Conservation (phyloP, 2,329 filamentous ascomycete genomes). For the Hypoxylon sp. region DNA sequence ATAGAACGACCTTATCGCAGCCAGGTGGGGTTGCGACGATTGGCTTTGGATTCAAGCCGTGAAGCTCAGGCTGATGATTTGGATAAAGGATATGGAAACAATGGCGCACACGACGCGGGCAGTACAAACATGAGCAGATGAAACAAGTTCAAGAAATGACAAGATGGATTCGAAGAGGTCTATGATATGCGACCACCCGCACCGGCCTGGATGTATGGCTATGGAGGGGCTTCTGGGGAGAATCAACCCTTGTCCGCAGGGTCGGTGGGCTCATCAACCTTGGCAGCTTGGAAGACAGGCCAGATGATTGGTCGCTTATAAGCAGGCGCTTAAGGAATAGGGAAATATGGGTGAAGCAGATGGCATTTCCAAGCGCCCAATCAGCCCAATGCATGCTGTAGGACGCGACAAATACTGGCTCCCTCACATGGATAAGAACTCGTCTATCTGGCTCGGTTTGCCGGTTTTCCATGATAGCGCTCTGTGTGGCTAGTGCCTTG, state of each 20-base stretch:
- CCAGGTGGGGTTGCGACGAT: slow-evolving; percentile 50
- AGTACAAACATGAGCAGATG: slow-evolving; percentile 40
- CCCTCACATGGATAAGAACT: slow-evolving; percentile 32
- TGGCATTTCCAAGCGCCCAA: slow-evolving; percentile 51
- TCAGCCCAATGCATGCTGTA: slow-evolving; percentile 43
- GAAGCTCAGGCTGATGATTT: slow-evolving; percentile 39
- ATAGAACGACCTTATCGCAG: slow-evolving; percentile 45
- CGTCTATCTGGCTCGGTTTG: slow-evolving; percentile 19
- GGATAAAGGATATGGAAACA: slow-evolving; percentile 25
- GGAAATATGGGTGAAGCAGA: slow-evolving; percentile 46
- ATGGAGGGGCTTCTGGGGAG: slow-evolving; percentile 32
- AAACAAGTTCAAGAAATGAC: slow-evolving; percentile 45
- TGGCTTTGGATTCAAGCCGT: slow-evolving; percentile 31
- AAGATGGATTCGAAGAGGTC: slow-evolving; percentile 43
- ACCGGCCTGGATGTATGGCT: slow-evolving; percentile 39
- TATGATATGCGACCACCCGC: slow-evolving; percentile 50
- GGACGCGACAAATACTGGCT: slow-evolving; percentile 36
- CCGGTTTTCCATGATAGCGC: slow-evolving; percentile 28
- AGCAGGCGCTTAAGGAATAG: slow-evolving; percentile 50
- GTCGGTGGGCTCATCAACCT: slow-evolving; percentile 45
- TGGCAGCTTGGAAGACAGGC: slow-evolving; percentile 43
- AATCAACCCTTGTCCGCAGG: slow-evolving; percentile 36
- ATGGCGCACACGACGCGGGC: slow-evolving; percentile 34
- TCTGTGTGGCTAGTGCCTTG: slow-evolving; percentile 9
- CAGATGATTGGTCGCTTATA: slow-evolving; percentile 46